phyloP scores from a whole-genome alignment of 225 moss, liverwort and hornwort species.

The Thuidium tamariscinum region DNA sequence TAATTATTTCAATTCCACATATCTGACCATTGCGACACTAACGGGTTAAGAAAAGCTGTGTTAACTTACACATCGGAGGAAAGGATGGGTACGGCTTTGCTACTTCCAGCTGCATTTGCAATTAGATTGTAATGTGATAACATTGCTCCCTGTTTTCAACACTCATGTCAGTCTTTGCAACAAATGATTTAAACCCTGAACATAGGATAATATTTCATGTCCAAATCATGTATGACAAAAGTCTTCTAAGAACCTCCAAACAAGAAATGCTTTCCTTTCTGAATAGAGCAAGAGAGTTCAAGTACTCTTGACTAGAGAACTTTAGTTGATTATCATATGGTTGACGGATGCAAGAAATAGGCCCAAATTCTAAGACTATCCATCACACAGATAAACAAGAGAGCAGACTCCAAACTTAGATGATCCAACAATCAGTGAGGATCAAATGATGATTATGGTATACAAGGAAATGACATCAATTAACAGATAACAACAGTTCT shows the following conservation, averaged over 20 bases:
- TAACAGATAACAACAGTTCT: neutral
- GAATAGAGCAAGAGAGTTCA: neutral
- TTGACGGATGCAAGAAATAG: neutral
- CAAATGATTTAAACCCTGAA: neutral
- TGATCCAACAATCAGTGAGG: neutral
- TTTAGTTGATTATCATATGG: neutral
- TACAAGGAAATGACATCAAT: neutral
- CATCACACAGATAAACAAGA: neutral
- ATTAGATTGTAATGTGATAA: conserved; percentile 67
- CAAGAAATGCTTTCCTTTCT: neutral
- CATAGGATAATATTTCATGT: neutral
- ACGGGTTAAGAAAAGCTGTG: neutral
- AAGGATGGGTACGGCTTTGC: neutral
- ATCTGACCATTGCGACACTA: neutral
- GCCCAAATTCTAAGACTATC: neutral
- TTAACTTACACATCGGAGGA: conserved; percentile 56
- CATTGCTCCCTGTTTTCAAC: conserved; percentile 61
- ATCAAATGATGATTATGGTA: neutral
- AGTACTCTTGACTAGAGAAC: neutral
- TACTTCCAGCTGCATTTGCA: conserved; percentile 65
- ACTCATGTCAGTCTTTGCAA: neutral
- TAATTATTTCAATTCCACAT: neutral
- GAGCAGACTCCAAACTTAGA: neutral
- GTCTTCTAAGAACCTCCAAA: neutral
- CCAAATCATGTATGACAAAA: neutral